Base-by-base conservation (phyloP, 2,329 filamentous ascomycete genomes). In the Talaromyces pinophilus region DNA sequence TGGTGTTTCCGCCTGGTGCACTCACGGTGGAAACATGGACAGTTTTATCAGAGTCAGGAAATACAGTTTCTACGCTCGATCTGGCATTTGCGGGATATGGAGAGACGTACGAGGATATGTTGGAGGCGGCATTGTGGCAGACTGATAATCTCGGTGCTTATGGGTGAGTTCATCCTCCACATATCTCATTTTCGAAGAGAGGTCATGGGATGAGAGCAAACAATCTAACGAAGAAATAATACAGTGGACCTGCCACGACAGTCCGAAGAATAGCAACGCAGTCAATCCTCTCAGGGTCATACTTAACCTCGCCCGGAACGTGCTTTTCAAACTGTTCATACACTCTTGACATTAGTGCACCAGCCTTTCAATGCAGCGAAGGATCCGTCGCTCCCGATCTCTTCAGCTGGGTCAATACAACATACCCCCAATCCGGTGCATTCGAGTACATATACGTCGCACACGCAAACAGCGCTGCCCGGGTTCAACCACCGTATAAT, bases 121-220 rank as follows among this genome's bases (percentile, higher is more conserved):
- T 59, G 25, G 30, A 42, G 19, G 22, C 30, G 1, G 54, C 54
- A 28, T 33, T 64, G 30, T 60, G 63, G 63, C 38, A 59, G 38
- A n/a, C 54, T 25, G 63, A 64, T 52, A 64, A 59, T 30, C 42
- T 64, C 17, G 63, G 54, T 48, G 42, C 30, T 52, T 64, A 64
- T 52, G 54, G 50, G 63, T 64, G 33, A 38, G 54, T 44, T 38
- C 30, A 6, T 30, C 13, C 11, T 40, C 38, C 38, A 40, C 38
- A 40, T 40, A 40, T 40, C 5, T 38, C 35, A 13, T 38, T 38
- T 38, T 38, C 35, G 10, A 38, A 11, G 35, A 38, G 35, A 35
- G 33, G 2, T 30, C 25, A 44, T 38, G 28, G 5, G 17, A 30
- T 28, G 22, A 28, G 13, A 44, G 3, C 7, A 46, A 50, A 50